A percentile compares a stretch with the other conserved stretches of the same genome.
These are phyloP conservation scores for Xylaria sp. DNA, from an alignment of 2,329 filamentous ascomycete genomes.

Conservation along the genomic window DNA sequence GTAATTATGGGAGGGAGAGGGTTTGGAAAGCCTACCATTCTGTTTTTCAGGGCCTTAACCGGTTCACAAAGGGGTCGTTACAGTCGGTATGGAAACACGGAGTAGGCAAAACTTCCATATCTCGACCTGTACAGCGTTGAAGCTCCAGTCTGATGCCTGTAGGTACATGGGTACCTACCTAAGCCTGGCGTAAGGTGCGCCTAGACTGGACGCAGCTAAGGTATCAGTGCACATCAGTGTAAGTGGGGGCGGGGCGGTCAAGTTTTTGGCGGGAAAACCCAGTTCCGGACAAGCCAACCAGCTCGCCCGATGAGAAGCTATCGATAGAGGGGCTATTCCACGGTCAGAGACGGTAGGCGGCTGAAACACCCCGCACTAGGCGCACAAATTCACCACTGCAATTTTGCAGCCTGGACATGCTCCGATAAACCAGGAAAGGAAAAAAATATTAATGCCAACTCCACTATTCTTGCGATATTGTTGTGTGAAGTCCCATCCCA, in stretches of 20 bases:
- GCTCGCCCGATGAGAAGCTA: slow-evolving; percentile 15
- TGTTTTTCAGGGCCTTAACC: slow-evolving; percentile 12
- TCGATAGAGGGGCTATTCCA: slow-evolving; percentile 23
- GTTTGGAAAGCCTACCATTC: slow-evolving; percentile 34
- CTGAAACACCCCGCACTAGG: slow-evolving; percentile 34
- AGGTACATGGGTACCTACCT: neutral
- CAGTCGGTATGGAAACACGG: slow-evolving; percentile 1
- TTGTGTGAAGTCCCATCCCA: slow-evolving; percentile 35
- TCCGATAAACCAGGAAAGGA: neutral
- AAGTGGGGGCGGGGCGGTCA: slow-evolving; percentile 10
- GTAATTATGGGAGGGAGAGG: neutral
- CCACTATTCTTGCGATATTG: slow-evolving; percentile 2
- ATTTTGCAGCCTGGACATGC: slow-evolving; percentile 22
- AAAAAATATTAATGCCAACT: slow-evolving; percentile 27
- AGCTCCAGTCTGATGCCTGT: neutral
- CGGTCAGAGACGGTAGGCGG: neutral
- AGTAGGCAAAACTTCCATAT: neutral
- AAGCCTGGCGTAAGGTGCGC: neutral
- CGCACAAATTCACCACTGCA: slow-evolving; percentile 35
- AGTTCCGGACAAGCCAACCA: slow-evolving; percentile 32
- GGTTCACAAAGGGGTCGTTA: slow-evolving; percentile 4
- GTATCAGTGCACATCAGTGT: neutral
- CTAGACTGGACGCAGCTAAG: neutral
- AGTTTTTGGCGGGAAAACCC: slow-evolving; percentile 30
- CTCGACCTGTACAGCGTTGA: neutral